Conservation (phyloP, 2,329 filamentous ascomycete genomes). For the Fusarium nurragi region DNA sequence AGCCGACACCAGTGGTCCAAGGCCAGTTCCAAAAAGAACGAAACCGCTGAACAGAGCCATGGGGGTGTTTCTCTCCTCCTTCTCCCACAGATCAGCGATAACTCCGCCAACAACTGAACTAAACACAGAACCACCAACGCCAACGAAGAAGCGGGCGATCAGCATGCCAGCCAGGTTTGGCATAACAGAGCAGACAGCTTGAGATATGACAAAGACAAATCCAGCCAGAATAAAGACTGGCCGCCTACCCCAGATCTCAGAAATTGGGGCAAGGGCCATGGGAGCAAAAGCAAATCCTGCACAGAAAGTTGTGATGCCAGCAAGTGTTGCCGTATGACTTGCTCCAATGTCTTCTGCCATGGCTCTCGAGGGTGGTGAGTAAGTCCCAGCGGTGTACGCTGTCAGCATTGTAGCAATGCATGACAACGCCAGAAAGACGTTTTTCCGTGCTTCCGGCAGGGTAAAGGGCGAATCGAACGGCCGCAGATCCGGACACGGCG, state of each 20-base stretch:
- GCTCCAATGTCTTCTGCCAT: constrained; percentile 74
- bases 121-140: constrained; percentile 80
- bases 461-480: constrained; percentile 75
- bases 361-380: constrained; percentile 73
- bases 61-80: constrained; percentile 82
- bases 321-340: constrained; percentile 71
- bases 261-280: constrained; percentile 88
- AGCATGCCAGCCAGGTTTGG: constrained; percentile 77
- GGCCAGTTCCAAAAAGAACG: constrained; percentile 81
- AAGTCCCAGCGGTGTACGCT: constrained; percentile 83
- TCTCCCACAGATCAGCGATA: constrained; percentile 84
- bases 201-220: constrained; percentile 74
- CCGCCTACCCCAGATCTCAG: constrained; percentile 86
- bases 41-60: constrained; percentile 89
- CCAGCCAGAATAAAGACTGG: constrained; percentile 83
- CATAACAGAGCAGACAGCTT: constrained; percentile 78
- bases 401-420: constrained; percentile 80
- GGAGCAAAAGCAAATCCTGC: constrained; percentile 82
- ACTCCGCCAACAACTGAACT: constrained; percentile 94
- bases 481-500: constrained; percentile 70
- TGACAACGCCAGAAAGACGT: constrained; percentile 74
- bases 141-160: constrained; percentile 77
- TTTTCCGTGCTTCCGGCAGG: constrained; percentile 77
- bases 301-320: constrained; percentile 85
- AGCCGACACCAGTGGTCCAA: constrained; percentile 77